These are phyloP conservation scores for Purpureocillium takamizusanense DNA, from an alignment of 2,329 filamentous ascomycete genomes.

Conservation along the genomic window DNA sequence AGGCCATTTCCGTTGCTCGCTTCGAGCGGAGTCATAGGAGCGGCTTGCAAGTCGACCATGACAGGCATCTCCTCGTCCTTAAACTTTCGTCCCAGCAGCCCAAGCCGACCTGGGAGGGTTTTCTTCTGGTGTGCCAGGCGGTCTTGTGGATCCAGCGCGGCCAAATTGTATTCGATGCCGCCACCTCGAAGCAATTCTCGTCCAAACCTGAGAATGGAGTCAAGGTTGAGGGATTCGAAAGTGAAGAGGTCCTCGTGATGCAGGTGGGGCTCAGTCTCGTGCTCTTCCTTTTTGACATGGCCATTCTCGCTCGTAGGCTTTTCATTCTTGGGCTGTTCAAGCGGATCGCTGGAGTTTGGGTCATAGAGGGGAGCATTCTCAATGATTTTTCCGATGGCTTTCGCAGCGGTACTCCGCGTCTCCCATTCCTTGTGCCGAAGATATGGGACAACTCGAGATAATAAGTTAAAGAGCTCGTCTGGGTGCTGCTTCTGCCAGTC, in stretches of 20 bases:
- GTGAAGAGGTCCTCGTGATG: slow-evolving; percentile 55
- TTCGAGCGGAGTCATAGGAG: slow-evolving; percentile 37
- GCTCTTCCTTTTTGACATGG: slow-evolving; percentile 53
- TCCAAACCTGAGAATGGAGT: slow-evolving; percentile 71
- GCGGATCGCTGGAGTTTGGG: slow-evolving; percentile 67
- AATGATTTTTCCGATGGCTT: slow-evolving; percentile 88
- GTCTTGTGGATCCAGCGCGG: slow-evolving; percentile 69
- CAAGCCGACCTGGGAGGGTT: slow-evolving; percentile 71
- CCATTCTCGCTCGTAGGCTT: slow-evolving; percentile 23
- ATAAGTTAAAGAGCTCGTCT: slow-evolving; percentile 91
- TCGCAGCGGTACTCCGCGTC: slow-evolving; percentile 84
- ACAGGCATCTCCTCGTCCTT: slow-evolving; percentile 69
- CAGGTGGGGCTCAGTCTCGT: slow-evolving; percentile 33
- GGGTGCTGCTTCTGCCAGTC: slow-evolving; percentile 98
- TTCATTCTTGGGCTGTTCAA: slow-evolving; percentile 31
- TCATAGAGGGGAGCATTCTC: slow-evolving; percentile 82
- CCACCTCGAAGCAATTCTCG: slow-evolving; percentile 78
- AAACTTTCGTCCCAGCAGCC: slow-evolving; percentile 73
- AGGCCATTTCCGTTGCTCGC: slow-evolving; percentile 22
- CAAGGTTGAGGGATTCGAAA: slow-evolving; percentile 68
- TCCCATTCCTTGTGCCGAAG: slow-evolving; percentile 95
- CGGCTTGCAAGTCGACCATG: slow-evolving; percentile 38
- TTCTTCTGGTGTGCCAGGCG: slow-evolving; percentile 85
- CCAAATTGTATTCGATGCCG: slow-evolving; percentile 77
- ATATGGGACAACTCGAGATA: slow-evolving; percentile 92